These are phyloP conservation scores for Brassica carinata DNA, from an alignment of 345 rosid genomes.

Conservation along the genomic window DNA sequence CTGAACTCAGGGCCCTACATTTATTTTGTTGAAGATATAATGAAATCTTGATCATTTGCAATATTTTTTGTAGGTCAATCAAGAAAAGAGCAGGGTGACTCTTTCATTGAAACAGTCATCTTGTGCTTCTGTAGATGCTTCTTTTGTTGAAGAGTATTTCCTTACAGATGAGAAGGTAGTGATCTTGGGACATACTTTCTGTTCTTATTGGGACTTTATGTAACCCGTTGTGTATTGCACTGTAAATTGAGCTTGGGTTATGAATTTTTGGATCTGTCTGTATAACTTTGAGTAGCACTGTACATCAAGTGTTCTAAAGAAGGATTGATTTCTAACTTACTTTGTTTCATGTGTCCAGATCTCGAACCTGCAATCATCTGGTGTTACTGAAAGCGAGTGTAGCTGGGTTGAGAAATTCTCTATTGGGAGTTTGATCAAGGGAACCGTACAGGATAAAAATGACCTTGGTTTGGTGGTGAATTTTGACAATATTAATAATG, in stretches of 20 bases:
- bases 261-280: conserved; percentile 8
- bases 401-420: conserved; percentile 76
- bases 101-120: conserved; percentile 83
- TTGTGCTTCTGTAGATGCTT: conserved; percentile 82
- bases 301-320: not conserved
- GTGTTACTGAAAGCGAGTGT: conserved; percentile 45
- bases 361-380: conserved; percentile 65
- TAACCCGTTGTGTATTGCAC: not conserved
- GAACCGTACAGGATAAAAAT: conserved; percentile 70
- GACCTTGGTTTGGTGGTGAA: conserved; percentile 81
- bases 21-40: conserved; percentile 7
- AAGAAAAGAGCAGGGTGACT: conserved; percentile 70
- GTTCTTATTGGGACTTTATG: conserved; percentile 1
- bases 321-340: conserved; percentile 11
- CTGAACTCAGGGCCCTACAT: conserved; percentile 26
- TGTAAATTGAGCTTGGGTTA: conserved; percentile 9
- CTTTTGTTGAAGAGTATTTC: conserved; percentile 77
- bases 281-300: conserved; percentile 11
- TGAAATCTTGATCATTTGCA: conserved; percentile 22
- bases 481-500: conserved; percentile 60
- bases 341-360: conserved; percentile 52
- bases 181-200: conserved; percentile 2
- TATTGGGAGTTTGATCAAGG: conserved; percentile 74
- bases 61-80: conserved; percentile 60
- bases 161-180: conserved; percentile 76